A percentile compares a stretch with the other conserved stretches of the same genome.
These are phyloP conservation scores for Dioscorea zingiberensis DNA, from an alignment of 106 monocot species.

Conservation along the genomic window DNA sequence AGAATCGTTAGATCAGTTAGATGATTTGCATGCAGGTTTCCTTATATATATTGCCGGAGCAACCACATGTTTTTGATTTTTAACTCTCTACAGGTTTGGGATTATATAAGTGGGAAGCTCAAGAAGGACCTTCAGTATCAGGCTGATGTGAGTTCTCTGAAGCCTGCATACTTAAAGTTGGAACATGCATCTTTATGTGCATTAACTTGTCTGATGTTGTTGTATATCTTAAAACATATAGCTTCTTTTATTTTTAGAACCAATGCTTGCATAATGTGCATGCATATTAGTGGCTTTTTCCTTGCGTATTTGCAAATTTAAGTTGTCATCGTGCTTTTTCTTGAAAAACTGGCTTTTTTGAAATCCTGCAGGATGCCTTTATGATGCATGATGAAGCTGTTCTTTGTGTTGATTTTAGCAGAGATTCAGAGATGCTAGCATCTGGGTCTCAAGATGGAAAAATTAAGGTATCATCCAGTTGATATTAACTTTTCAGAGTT, in stretches of 20 bases:
- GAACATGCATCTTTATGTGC: too few relatives aligned
- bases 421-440: conserved; percentile 94
- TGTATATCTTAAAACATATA: too few relatives aligned
- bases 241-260: too few relatives aligned
- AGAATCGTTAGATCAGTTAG: neutral
- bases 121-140: conserved; percentile 99
- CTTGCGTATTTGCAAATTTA: too few relatives aligned
- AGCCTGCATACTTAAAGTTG: too few relatives aligned
- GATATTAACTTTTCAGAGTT: neutral
- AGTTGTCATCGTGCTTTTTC: too few relatives aligned
- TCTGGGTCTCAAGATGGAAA: conserved; percentile 99
- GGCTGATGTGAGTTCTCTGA: conserved; percentile 72
- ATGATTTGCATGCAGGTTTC: neutral
- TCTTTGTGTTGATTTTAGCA: conserved; percentile 92
- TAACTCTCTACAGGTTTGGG: conserved; percentile 67
- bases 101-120: conserved; percentile 90
- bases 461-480: conserved; percentile 59
- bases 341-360: too few relatives aligned
- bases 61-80: neutral
- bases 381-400: conserved; percentile 99
- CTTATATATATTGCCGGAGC: neutral
- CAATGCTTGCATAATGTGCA: too few relatives aligned
- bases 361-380: conserved; percentile 71
- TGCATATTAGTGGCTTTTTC: too few relatives aligned
- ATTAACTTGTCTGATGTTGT: too few relatives aligned